Evolutionary conservation across 441 rosid genomes (phyloP).

Genomic region (Gossypium laxum): DNA sequence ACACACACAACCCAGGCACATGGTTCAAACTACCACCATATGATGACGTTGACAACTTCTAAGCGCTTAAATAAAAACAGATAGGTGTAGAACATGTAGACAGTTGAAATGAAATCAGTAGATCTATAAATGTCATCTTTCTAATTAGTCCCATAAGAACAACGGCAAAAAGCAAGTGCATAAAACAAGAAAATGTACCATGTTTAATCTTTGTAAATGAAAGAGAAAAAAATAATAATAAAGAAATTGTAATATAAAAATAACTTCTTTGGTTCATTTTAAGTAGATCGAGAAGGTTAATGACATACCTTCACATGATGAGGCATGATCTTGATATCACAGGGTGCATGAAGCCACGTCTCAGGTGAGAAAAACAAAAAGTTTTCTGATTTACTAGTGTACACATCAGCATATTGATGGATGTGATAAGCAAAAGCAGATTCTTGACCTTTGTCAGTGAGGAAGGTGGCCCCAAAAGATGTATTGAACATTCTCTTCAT

Average conservation of each 20-base stretch:
- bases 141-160: background rate
- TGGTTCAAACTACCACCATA: background rate
- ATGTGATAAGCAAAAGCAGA: slow-evolving; percentile 93
- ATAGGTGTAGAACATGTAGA: background rate
- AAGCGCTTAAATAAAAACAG: background rate
- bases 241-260: background rate
- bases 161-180: background rate
- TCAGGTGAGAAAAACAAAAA: slow-evolving; percentile 66
- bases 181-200: background rate
- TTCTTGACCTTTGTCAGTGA: slow-evolving; percentile 85
- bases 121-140: background rate
- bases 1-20: background rate
- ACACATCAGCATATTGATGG: slow-evolving; percentile 85
- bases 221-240: background rate
- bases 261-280: background rate
- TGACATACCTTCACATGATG: slow-evolving; percentile 77
- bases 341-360: slow-evolving; percentile 87
- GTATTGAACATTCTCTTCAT: slow-evolving; percentile 87
- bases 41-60: background rate
- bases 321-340: slow-evolving; percentile 87
- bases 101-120: background rate
- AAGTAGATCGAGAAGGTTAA: background rate
- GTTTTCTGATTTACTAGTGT: slow-evolving; percentile 87
- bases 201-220: background rate
- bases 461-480: slow-evolving; percentile 91